Percentiles rank a stretch among this genome's conserved stretches.
These are phyloP conservation scores for Phytophthora gonapodyides DNA, from an alignment of 352 stramenopile species.

Conservation along the genomic window DNA sequence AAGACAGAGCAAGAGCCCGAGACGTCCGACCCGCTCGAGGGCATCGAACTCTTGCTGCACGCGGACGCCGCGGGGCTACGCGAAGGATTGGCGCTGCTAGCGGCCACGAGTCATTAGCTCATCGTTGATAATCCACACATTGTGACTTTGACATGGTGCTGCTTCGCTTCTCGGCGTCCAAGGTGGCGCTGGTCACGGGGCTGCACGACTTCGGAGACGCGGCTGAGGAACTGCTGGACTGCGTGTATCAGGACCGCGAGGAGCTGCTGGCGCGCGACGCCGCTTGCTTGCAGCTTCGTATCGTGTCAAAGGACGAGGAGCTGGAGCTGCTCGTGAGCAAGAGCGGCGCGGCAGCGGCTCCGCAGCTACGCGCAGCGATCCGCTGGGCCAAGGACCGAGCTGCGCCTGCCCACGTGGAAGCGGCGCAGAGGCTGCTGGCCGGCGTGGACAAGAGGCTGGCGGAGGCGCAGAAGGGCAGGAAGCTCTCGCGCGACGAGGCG, in stretches of 20 bases:
- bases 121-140: no score
- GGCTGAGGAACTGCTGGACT: constrained; percentile 46
- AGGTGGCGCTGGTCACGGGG: constrained; percentile 67
- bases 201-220: constrained; percentile 76
- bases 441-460: constrained; percentile 50
- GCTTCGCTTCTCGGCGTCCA: constrained; percentile 72
- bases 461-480: constrained; percentile 46
- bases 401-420: constrained; percentile 31
- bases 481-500: constrained; percentile 46
- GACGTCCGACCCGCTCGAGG: constrained; percentile 2
- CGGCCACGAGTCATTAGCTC: not conserved
- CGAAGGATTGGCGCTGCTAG: constrained; percentile 15
- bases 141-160: constrained; percentile 26
- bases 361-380: constrained; percentile 53
- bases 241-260: constrained; percentile 70
- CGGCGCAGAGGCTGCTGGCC: constrained; percentile 41
- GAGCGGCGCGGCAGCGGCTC: constrained; percentile 40
- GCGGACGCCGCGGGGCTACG: constrained; percentile 23
- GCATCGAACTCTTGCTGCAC: constrained; percentile 28
- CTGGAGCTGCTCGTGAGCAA: constrained; percentile 57
- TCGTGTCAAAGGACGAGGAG: constrained; percentile 67
- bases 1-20: constrained; percentile 1
- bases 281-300: constrained; percentile 38
- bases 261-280: constrained; percentile 59
- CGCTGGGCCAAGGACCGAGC: constrained; percentile 48